Evolutionary conservation across 768 basidiomycete genomes (phyloP), one percentile per base, ranked within the genome.

Genomic region (Sporobolomyces pararoseus): DNA sequence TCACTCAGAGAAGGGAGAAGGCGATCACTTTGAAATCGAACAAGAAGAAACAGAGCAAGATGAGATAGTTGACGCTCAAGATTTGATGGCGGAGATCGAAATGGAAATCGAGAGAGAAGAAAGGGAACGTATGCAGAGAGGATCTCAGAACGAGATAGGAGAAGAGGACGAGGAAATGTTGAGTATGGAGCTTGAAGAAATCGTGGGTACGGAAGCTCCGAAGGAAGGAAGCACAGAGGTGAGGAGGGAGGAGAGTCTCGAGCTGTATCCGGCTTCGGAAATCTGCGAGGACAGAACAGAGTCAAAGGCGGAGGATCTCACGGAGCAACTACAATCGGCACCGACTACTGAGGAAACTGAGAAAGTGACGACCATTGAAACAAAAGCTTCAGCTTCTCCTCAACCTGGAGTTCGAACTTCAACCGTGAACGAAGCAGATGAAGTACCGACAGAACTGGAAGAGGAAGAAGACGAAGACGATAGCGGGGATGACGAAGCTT

Each of bases 381-480:
- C 39, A 9, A 17, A 42, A 42, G 39, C 39, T 9, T 29, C 58
- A 27, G 16, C 35, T 42, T 31, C 79, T 87, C 3, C 79, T 88
- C 16, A 81, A 86, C 70, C 51, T 75, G 17, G 77, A 83, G 17
- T 78, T 83, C 0, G 80, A 77, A 65, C 77, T 81, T 19, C 80
- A 77, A 17, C 77, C 39, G 39, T 42, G 10, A 17, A 42, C 9
- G 39, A 9, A 17, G 17, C 10, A 9, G 17, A 42, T 17, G 17
- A 42, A 42, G n/a, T n/a, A n/a, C n/a, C n/a, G n/a, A n/a, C n/a
- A 42, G 39, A 42, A 42, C 17, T 17, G 39, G 80, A 80, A n/a
- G 80, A 80, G 32, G 80, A 80, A 39, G 75, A 68, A 21, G 80
- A 81, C 25, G 68, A 75, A 5, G 58, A 61, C 46, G 77, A 76